These are phyloP conservation scores for Psilocybe sp. DNA, from an alignment of 768 basidiomycete genomes.

Conservation along the genomic window DNA sequence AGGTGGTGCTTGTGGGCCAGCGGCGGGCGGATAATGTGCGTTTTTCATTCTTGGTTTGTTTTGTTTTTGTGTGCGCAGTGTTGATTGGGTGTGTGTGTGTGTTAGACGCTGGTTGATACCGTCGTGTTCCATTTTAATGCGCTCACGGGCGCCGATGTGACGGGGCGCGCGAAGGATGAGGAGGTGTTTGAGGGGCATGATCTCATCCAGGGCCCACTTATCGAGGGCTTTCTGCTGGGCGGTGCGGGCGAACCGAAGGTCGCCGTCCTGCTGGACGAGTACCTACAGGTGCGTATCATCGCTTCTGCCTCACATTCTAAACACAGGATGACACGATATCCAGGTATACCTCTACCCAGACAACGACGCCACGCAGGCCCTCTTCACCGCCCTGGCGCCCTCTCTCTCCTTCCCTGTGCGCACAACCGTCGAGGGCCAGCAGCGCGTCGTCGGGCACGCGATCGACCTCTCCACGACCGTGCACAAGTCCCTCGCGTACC, in stretches of 20 bases:
- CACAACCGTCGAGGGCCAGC: slow-evolving; percentile 36
- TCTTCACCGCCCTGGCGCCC: slow-evolving; percentile 42
- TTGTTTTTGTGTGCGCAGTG: background rate
- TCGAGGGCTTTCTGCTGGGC: slow-evolving; percentile 58
- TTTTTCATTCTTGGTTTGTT: slow-evolving; percentile 7
- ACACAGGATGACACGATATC: background rate
- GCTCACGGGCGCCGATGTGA: slow-evolving; percentile 67
- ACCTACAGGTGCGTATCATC: slow-evolving; percentile 56
- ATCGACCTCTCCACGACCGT: slow-evolving; percentile 40
- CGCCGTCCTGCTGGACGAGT: slow-evolving; percentile 71
- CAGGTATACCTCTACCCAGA: slow-evolving; percentile 72
- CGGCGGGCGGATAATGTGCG: slow-evolving; percentile 61
- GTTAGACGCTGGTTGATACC: slow-evolving; percentile 65
- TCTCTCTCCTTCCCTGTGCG: slow-evolving; percentile 57
- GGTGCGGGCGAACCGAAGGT: slow-evolving; percentile 35
- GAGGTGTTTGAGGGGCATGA: slow-evolving; percentile 57
- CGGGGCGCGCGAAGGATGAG: slow-evolving; percentile 25
- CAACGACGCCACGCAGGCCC: slow-evolving; percentile 37
- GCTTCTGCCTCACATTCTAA: background rate
- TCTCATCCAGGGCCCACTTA: slow-evolving; percentile 53
- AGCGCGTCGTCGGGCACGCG: slow-evolving; percentile 58
- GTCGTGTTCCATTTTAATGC: slow-evolving; percentile 78
- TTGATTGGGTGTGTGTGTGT: slow-evolving; percentile 1
- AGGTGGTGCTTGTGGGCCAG: slow-evolving; percentile 63
- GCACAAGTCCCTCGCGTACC: slow-evolving; percentile 26